These are phyloP conservation scores for Pestalotiopsis sp. DNA, from an alignment of 2,329 filamentous ascomycete genomes.

Conservation along the genomic window DNA sequence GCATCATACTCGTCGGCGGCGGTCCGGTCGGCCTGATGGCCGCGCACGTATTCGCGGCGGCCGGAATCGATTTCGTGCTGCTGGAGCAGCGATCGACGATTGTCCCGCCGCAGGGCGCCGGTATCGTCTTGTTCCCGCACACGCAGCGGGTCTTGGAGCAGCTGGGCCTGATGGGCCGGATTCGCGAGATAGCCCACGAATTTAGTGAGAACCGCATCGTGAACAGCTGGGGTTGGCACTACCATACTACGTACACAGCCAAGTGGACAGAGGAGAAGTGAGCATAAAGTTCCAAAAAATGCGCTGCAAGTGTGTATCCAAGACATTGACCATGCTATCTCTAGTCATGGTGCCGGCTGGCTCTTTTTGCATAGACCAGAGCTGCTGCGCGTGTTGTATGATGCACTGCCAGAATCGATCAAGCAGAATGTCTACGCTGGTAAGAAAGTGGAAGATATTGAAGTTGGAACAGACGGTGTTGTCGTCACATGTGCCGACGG, in stretches of 20 bases:
- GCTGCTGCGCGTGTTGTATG: background rate
- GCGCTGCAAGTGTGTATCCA: too few relatives aligned
- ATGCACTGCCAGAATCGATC: background rate
- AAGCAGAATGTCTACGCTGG: background rate
- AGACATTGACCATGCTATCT: background rate
- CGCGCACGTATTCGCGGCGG: background rate
- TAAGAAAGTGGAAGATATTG: background rate
- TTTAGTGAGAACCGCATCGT: background rate
- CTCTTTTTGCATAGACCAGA: background rate
- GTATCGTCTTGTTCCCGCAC: background rate
- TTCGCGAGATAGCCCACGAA: background rate
- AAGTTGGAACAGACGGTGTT: background rate
- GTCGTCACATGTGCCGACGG: background rate
- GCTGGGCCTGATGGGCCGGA: background rate
- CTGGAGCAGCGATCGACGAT: background rate
- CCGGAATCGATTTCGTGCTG: slow-evolving; percentile 2
- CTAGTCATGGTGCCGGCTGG: background rate
- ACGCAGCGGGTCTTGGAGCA: slow-evolving; percentile 6
- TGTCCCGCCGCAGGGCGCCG: background rate
- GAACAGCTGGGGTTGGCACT: background rate
- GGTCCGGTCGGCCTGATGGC: background rate
- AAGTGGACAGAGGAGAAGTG: background rate
- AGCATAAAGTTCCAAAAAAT: background rate
- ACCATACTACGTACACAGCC: background rate
- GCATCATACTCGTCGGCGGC: background rate